These are phyloP conservation scores for Solanum chilense DNA, from an alignment of 257 asterid genomes.

Conservation along the genomic window DNA sequence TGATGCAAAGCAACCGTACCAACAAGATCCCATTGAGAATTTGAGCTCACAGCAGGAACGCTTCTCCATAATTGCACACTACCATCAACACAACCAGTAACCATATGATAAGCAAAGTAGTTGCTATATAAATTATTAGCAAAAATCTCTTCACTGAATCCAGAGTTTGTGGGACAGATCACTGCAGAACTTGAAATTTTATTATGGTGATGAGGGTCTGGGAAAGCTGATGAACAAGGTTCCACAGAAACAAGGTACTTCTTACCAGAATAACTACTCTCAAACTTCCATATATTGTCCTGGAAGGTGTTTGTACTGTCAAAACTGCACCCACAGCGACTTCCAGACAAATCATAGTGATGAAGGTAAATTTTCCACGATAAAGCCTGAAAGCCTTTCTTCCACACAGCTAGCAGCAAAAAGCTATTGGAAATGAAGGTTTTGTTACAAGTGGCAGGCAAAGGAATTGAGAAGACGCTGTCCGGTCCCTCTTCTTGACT, in stretches of 20 bases:
- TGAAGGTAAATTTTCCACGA: slow-evolving; percentile 80
- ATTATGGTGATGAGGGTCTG: slow-evolving; percentile 44
- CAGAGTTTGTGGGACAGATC: slow-evolving; percentile 37
- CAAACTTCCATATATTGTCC: slow-evolving; percentile 35
- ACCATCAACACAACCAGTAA: slow-evolving; percentile 67
- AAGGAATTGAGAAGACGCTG: slow-evolving; percentile 51
- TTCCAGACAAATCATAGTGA: slow-evolving; percentile 27
- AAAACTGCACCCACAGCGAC: slow-evolving; percentile 18
- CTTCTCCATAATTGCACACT: slow-evolving; percentile 81
- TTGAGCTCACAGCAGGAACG: slow-evolving; percentile 36
- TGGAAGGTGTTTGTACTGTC: slow-evolving; percentile 9
- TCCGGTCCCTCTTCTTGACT: slow-evolving; percentile 36
- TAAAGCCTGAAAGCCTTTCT: slow-evolving; percentile 55
- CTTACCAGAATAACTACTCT: slow-evolving; percentile 43
- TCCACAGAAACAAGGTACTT: slow-evolving; percentile 40
- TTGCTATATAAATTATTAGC: slow-evolving; percentile 23
- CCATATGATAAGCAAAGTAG: slow-evolving; percentile 64
- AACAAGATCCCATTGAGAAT: slow-evolving; percentile 66
- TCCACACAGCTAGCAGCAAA: slow-evolving; percentile 67
- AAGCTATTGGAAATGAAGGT: slow-evolving; percentile 46
- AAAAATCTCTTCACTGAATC: slow-evolving; percentile 27
- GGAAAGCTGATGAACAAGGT: slow-evolving; percentile 62
- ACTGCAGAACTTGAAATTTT: slow-evolving; percentile 60
- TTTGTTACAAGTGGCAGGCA: slow-evolving; percentile 44
- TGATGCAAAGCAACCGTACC: slow-evolving; percentile 54